Base-by-base conservation (phyloP, 2,329 filamentous ascomycete species). In the Colletotrichum lindemuthianum region DNA sequence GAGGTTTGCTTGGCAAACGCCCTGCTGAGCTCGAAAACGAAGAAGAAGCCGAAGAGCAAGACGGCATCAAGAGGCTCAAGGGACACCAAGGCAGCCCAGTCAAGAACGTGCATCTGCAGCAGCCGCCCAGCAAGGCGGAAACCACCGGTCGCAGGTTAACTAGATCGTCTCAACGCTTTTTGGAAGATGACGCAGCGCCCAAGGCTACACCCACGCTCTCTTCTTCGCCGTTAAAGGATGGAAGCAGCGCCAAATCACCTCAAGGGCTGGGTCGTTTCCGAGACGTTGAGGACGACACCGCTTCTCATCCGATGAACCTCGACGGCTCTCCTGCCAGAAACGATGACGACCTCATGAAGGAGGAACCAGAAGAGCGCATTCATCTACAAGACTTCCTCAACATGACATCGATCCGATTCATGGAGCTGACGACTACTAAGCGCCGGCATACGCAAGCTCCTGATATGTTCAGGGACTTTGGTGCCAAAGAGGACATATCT, bases 351-450 rank as follows among this genome's bases (percentile, higher is more conserved):
- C 70, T 79, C 32, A 77, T 82, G 54, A 75, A 79, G 6, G 84
- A 87, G n/a, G 82, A 82, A 16, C 76, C 81, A 11, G 83, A 85
- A 16, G 86, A 89, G 33, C 84, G 84, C 24, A 93, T 97, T 58
- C 91, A 94, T 49, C 83, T 99, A 3, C 93, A 97, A 70, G 92
- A 97, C 57, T 99, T 99, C 78, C 81, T 99, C 48, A 92, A 96
- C 67, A 89, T 97, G 88, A 97, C 95, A 2, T 96, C 92, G 64
- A 97, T 99, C 72, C 92, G 94, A 58, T 99, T 99, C 79, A 97
- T 99, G 92, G 96, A 99, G 74, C 83, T 99, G 53, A 97, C 91
- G n/a, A 97, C 95, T 0, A 97, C 94, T 1, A 98, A 98, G 75
- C 86, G 95, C 69, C 87, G 96, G 59, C 91, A 96, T 71, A 98